A percentile compares a stretch with the other conserved stretches of the same genome.
Conservation (phyloP, 257 asterid genomes). For the Sherardia arvensis region DNA sequence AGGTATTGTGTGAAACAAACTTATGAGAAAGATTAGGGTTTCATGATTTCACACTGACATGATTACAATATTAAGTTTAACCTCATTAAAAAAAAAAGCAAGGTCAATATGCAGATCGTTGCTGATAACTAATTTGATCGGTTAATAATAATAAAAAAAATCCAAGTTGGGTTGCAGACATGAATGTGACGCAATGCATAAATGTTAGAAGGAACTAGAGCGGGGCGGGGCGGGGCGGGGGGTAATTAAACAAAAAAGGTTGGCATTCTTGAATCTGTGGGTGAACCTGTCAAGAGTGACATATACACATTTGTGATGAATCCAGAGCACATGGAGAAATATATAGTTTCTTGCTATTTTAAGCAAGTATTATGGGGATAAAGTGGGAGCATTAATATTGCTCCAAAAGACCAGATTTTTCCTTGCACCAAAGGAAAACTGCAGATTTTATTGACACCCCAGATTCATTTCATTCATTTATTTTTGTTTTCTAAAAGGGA, state of each 20-base stretch:
- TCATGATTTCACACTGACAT: no score
- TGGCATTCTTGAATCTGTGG: neutral
- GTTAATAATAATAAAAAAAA: no score
- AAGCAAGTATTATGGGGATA: neutral
- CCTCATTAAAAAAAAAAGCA: no score
- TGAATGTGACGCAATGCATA: neutral
- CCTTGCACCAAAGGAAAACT: neutral
- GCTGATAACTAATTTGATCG: no score
- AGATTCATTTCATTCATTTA: conserved; percentile 1
- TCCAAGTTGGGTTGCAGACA: neutral
- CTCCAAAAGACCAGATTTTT: neutral
- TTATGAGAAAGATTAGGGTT: no score
- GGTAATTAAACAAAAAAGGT: neutral
- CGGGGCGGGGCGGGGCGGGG: no score
- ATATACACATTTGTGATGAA: neutral
- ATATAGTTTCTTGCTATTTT: conserved; percentile 10
- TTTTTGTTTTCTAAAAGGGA: neutral
- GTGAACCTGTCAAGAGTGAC: neutral
- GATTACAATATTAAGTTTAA: no score
- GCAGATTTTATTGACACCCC: conserved; percentile 11
- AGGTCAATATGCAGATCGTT: no score
- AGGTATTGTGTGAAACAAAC: no score
- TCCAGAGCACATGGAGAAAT: conserved; percentile 1
- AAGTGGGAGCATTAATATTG: neutral
- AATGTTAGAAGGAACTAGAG: neutral